Evolutionary conservation across 2,329 filamentous ascomycete genomes (phyloP).

Genomic region (Sporothrix euskadiensis): DNA sequence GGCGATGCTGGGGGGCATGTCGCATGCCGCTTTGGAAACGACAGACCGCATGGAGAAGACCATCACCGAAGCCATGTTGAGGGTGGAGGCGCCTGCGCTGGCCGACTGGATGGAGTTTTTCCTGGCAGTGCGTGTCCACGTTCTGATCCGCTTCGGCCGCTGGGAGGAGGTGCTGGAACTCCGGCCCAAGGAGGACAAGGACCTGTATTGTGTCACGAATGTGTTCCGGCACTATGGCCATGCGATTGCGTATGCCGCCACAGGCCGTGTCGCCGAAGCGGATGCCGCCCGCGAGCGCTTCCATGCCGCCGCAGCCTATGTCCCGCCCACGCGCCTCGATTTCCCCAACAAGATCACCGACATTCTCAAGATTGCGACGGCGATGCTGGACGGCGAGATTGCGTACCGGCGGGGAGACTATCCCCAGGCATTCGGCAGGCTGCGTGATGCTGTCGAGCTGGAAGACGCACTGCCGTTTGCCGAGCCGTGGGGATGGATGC

Average conservation of each 20-base stretch:
- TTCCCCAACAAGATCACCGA: constrained; percentile 33
- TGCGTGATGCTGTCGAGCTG: constrained; percentile 50
- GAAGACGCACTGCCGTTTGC: constrained; percentile 57
- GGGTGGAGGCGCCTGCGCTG: constrained; percentile 46
- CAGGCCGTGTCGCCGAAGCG: constrained; percentile 47
- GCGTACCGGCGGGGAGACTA: constrained; percentile 58
- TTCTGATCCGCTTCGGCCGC: constrained; percentile 56
- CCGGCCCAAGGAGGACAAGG: constrained; percentile 46
- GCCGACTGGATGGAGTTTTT: constrained; percentile 60
- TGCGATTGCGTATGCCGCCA: constrained; percentile 54
- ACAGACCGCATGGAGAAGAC: constrained; percentile 22
- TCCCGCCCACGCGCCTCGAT: constrained; percentile 38
- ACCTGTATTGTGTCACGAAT: constrained; percentile 56
- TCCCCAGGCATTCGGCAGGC: constrained; percentile 49
- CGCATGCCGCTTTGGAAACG: constrained; percentile 28
- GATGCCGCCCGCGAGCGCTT: constrained; percentile 22
- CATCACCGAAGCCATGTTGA: constrained; percentile 24
- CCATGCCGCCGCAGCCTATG: constrained; percentile 35
- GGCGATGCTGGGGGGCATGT: constrained; percentile 50
- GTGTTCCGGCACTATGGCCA: constrained; percentile 57
- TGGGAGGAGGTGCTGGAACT: constrained; percentile 56
- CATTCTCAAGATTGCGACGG: constrained; percentile 39
- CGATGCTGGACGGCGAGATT: constrained; percentile 62
- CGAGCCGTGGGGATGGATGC: constrained; percentile 63
- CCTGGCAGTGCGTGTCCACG: constrained; percentile 53